Base-by-base conservation (phyloP, 2,329 filamentous ascomycete species). In the Capronia americana region DNA sequence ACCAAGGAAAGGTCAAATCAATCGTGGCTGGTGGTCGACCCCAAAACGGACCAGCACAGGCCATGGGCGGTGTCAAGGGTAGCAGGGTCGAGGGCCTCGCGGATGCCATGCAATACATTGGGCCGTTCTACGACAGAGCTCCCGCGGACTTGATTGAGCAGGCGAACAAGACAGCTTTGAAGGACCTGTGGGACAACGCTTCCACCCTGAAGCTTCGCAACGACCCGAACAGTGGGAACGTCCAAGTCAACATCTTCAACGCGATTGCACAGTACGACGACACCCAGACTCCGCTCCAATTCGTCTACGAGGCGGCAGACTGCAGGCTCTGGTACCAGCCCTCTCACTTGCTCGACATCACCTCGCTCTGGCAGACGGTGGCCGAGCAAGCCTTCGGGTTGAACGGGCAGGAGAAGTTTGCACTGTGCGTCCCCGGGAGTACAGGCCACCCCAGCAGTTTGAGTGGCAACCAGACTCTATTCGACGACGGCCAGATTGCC, bases 51-150 rank as follows among this genome's bases (percentile, higher is more conserved):
- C 82, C 84, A 0, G 90, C 88, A 79, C 87, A 90, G 78, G 83
- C 82, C 3, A 81, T 89, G n/a, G 87, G 88, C 14, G 88, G 88
- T 20, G 83, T 86, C 57, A 87, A 89, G 71, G 89, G 88, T 4
- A 66, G 69, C 10, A 61, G 73, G 41, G 66, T 65, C 17, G 65
- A 64, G 53, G n/a, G 34, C 4, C 57, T 61, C 7, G 20, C 12
- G 6, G 7, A 8, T 24, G 12, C 55, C 26, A 32, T 46, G 32
- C 26, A 23, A 51, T 8, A 24, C 56, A 7, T 69, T 32, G 17
- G 26, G 53, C 7, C 44, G 24, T 57, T 60, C 57, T 28, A 55
- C 59, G 17, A 66, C 55, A 20, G 24, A 26, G 20, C 63, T 63
- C 55, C 48, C 24, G 7, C 44, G 51, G 48, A 53, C 6, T n/a